These are phyloP conservation scores for Gossypium schwendimanii DNA, from an alignment of 441 rosid genomes.

Conservation along the genomic window DNA sequence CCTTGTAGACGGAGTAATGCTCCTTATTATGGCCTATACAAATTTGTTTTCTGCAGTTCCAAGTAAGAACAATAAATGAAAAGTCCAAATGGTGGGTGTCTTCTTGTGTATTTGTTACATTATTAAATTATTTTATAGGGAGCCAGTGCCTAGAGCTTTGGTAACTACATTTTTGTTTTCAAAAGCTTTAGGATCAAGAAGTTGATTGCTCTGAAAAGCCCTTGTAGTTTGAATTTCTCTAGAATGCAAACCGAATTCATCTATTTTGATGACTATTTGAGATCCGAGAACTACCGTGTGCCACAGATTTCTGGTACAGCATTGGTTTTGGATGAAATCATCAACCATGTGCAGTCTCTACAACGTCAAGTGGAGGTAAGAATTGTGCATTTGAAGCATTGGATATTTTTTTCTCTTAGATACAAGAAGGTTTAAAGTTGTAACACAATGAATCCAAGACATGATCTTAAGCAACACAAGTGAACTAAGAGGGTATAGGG, in stretches of 20 bases:
- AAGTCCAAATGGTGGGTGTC: neutral
- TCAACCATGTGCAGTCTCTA: conserved; percentile 23
- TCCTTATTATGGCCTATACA: neutral
- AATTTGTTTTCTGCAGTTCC: neutral
- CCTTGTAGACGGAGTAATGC: neutral
- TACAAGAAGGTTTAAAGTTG: neutral
- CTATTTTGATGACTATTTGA: neutral
- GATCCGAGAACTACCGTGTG: neutral
- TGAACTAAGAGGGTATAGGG: neutral
- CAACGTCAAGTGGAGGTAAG: conserved; percentile 21
- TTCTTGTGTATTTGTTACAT: neutral
- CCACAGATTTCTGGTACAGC: conserved; percentile 21
- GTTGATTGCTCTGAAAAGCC: neutral
- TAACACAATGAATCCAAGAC: neutral
- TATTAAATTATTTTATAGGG: neutral
- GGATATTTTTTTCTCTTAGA: neutral
- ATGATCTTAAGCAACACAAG: neutral
- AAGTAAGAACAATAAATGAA: neutral
- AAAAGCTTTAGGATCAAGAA: neutral
- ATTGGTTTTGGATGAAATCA: conserved; percentile 16
- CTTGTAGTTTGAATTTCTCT: neutral
- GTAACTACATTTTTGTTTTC: neutral
- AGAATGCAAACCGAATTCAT: neutral
- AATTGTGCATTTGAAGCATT: neutral
- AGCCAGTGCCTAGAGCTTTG: neutral